Evolutionary conservation across 495 filamentous ascomycete species (phyloP), one percentile per base, ranked within the genome.

Genomic region (Physcia stellaris): DNA sequence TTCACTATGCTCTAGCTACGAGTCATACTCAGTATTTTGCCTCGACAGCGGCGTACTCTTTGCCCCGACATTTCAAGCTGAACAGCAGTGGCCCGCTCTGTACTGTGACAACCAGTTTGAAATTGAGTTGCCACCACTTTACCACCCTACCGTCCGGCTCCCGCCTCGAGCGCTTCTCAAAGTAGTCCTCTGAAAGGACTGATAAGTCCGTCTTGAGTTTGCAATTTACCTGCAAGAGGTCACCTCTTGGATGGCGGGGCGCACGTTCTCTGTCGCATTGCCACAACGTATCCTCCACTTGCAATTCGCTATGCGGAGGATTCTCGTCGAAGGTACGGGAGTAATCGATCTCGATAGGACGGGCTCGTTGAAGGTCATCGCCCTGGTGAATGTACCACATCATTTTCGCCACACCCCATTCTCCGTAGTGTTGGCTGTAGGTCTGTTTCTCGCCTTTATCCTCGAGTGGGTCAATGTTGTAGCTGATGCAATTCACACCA

Each of bases 361-460:
- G 45, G 28, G 52, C 54, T 10, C 53, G 49, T 0, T 47, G 45
- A 18, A 63, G 52, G 17, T 61, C 61, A 22, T 65, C 59, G 3
- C 61, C 61, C 30, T 46, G 40, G 32, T 49, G 35, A 36, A 64
- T 66, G 38, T 62, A 64, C 62, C 62, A 66, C 20, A 56, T 59
- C 47, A 62, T 53, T 10, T 9, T 4, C n/a, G 28, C 35, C 22
- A 9, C 1, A 9, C 6, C 16, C 22, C 28, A 26, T 13, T 24
- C 51, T 16, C 53, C 52, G 17, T 49, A 53, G 23, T 50, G 24
- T 2, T 56, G 36, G 21, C 53, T 50, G 47, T 47, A 60, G 10
- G 37, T 42, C 23, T 41, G 47, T 39, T 59, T 38, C 15, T 47
- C 49, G 24, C 27, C 11, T 32, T 57, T 52, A 17, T 17, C 29